Evolutionary conservation across 805 yeast species (phyloP).

Genomic region (Hanseniaspora pseudoguilliermondii): DNA sequence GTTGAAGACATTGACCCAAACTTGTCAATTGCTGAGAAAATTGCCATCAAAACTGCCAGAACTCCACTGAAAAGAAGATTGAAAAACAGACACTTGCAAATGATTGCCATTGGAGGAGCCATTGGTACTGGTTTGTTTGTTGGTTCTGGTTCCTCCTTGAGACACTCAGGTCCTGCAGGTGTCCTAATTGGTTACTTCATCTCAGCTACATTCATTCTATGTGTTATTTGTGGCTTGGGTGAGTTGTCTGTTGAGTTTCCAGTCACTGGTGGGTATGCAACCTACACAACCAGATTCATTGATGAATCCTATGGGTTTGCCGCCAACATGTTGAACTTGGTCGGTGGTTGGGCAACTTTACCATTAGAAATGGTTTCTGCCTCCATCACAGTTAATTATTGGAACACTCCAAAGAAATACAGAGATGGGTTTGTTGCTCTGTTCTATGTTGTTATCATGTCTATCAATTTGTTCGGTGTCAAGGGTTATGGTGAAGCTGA

Average conservation of each 20-base stretch:
- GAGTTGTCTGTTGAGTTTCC: constrained; percentile 51
- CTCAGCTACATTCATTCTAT: constrained; percentile 45
- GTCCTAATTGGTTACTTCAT: constrained; percentile 43
- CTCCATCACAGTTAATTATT: constrained; percentile 39
- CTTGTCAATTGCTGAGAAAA: constrained; percentile 35
- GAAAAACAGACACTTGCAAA: constrained; percentile 44
- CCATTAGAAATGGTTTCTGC: constrained; percentile 44
- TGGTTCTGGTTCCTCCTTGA: constrained; percentile 51
- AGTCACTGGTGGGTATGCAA: constrained; percentile 49
- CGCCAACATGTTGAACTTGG: constrained; percentile 43
- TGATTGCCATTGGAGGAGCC: constrained; percentile 61
- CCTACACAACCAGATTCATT: constrained; percentile 45
- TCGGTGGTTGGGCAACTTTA: constrained; percentile 39
- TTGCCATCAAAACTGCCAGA: constrained; percentile 34
- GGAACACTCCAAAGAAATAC: constrained; percentile 35
- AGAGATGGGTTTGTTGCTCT: constrained; percentile 38
- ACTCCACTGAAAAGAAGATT: constrained; percentile 45
- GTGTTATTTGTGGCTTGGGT: constrained; percentile 49
- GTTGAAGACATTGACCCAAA: constrained; percentile 30
- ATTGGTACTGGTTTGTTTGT: constrained; percentile 68
- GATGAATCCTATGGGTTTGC: constrained; percentile 54
- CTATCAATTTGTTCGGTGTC: constrained; percentile 43
- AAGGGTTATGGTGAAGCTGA: constrained; percentile 45
- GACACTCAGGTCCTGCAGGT: constrained; percentile 58
- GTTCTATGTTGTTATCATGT: constrained; percentile 36